Evolutionary conservation across 768 basidiomycete species (phyloP).

Genomic region (Mycena vitilis): DNA sequence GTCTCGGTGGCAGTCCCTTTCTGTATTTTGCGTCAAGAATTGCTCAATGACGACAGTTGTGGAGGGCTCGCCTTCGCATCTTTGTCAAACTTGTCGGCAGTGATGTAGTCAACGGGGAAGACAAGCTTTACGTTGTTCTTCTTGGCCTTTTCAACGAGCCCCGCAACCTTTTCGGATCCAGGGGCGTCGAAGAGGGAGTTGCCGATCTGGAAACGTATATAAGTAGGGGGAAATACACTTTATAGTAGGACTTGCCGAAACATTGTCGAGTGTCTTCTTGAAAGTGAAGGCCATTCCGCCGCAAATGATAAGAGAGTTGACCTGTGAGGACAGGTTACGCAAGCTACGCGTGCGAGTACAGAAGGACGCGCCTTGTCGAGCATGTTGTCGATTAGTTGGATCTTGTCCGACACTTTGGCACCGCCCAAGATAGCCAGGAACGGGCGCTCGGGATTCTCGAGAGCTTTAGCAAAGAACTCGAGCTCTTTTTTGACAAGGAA

Average conservation of each 20-base stretch:
- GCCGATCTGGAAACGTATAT: constrained; percentile 74
- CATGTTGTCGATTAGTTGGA: constrained; percentile 98
- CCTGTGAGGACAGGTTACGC: constrained; percentile 56
- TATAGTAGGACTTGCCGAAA: constrained; percentile 61
- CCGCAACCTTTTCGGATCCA: constrained; percentile 87
- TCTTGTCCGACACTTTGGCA: constrained; percentile 99
- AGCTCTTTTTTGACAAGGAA: constrained; percentile 99
- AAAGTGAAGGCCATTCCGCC: constrained; percentile 99
- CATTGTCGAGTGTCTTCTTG: constrained; percentile 90
- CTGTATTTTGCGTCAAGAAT: constrained; percentile 47
- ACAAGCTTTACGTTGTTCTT: constrained; percentile 92
- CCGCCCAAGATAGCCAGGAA: constrained; percentile 99
- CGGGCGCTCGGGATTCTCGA: constrained; percentile 93
- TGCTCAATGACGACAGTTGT: not conserved
- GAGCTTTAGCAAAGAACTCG: constrained; percentile 97
- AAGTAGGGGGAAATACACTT: not conserved
- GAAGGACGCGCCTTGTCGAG: constrained; percentile 82
- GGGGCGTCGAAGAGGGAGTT: constrained; percentile 92
- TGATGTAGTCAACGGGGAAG: constrained; percentile 95
- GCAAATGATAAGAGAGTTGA: constrained; percentile 94
- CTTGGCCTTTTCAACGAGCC: constrained; percentile 91
- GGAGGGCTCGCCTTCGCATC: constrained; percentile 75
- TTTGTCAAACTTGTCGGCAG: constrained; percentile 95
- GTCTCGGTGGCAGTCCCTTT: constrained; percentile 80
- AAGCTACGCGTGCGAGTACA: constrained; percentile 2